Evolutionary conservation across 2,329 filamentous ascomycete species (phyloP).

Genomic region (Pseudopithomyces maydicus): DNA sequence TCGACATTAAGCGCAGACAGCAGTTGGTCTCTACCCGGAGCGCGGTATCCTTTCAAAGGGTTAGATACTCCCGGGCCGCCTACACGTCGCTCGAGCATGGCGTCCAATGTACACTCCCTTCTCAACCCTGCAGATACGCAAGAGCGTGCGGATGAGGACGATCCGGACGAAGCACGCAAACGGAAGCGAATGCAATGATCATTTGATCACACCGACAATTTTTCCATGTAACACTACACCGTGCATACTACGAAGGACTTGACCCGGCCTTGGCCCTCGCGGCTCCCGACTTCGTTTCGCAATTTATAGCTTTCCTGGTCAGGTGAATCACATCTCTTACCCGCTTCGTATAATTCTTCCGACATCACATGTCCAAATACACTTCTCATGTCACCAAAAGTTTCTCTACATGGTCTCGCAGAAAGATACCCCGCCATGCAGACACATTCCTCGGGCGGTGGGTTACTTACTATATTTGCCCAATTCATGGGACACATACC

Average conservation of each 20-base stretch:
- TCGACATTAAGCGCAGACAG: slow-evolving; percentile 58
- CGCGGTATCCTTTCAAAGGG: slow-evolving; percentile 54
- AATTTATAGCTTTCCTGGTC: slow-evolving; percentile 3
- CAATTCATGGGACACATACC: slow-evolving; percentile 3
- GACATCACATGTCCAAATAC: neutral
- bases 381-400: slow-evolving; percentile 7
- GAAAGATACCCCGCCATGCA: neutral
- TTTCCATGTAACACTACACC: slow-evolving; percentile 22
- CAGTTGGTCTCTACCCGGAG: slow-evolving; percentile 61
- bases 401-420: slow-evolving; percentile 7
- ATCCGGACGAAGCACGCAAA: slow-evolving; percentile 65
- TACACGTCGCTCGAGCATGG: slow-evolving; percentile 73
- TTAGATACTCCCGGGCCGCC: slow-evolving; percentile 62
- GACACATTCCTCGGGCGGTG: slow-evolving; percentile 5
- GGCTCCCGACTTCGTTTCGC: slow-evolving; percentile 2
- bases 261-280: slow-evolving; percentile 1
- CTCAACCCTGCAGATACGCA: slow-evolving; percentile 72
- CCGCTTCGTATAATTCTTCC: slow-evolving; percentile 1
- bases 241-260: neutral
- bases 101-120: slow-evolving; percentile 69
- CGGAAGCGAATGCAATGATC: slow-evolving; percentile 54
- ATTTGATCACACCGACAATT: slow-evolving; percentile 6
- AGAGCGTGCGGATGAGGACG: slow-evolving; percentile 68
- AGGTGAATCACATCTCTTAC: neutral
- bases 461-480: slow-evolving; percentile 4